Evolutionary conservation across 176 grass and related monocot species (phyloP).

Genomic region (Neostapfia colusana): DNA sequence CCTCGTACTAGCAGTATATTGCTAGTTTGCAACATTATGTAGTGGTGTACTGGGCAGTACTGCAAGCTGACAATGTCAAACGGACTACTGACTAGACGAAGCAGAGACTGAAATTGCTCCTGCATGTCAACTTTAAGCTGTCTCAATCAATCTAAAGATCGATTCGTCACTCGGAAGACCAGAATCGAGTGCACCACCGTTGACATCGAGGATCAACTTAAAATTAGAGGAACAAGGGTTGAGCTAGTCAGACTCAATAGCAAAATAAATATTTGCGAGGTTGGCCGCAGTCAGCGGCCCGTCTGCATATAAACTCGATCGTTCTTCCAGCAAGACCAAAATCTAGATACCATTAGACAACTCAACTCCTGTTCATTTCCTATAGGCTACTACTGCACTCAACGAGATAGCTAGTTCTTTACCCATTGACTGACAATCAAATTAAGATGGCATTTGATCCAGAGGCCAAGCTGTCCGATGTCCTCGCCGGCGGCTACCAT

Average conservation of each 20-base stretch:
- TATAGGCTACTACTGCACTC: not conserved
- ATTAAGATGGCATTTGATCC: constrained; percentile 39
- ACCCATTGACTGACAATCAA: not conserved
- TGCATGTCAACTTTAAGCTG: constrained; percentile 13
- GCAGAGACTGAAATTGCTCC: constrained; percentile 33
- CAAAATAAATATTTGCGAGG: not conserved
- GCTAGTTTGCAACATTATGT: not conserved
- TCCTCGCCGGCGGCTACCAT: constrained; percentile 36
- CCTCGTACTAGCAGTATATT: not conserved
- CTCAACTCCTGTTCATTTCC: not conserved
- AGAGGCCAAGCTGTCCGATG: not conserved
- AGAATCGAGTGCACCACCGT: not conserved
- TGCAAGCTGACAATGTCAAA: constrained; percentile 9
- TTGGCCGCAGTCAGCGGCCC: constrained; percentile 2
- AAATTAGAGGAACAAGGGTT: constrained; percentile 14
- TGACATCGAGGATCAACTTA: constrained; percentile 45
- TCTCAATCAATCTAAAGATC: not conserved
- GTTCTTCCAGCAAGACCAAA: not conserved
- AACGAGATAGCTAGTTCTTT: not conserved
- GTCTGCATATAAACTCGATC: constrained; percentile 32
- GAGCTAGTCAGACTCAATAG: constrained; percentile 30
- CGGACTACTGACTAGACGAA: constrained; percentile 13
- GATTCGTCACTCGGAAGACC: constrained; percentile 32
- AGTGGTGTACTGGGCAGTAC: not conserved
- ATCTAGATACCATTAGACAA: not conserved